Conservation (phyloP, 345 rosid species). For the Ceriops decandra region DNA sequence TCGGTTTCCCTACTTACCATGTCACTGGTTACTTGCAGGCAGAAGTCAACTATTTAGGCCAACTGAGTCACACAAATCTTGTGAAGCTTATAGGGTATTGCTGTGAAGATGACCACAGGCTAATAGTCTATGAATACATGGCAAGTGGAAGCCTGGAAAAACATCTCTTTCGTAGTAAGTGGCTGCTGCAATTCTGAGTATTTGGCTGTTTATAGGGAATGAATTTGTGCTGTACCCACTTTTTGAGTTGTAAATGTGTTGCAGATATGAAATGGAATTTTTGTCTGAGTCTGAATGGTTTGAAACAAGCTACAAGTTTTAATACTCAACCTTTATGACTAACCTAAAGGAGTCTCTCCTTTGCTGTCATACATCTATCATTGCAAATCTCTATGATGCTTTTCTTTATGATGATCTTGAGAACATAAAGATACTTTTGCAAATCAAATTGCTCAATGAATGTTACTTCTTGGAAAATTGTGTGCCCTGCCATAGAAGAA, state of each 20-base stretch:
- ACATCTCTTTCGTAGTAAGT: conserved; percentile 95
- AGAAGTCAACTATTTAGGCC: conserved; percentile 92
- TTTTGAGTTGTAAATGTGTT: neutral
- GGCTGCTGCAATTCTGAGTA: neutral
- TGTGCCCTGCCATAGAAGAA: neutral
- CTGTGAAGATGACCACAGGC: conserved; percentile 92
- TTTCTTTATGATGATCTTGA: too few species aligned
- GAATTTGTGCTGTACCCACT: neutral
- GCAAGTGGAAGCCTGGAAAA: conserved; percentile 89
- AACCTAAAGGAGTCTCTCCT: too few species aligned
- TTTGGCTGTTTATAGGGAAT: neutral
- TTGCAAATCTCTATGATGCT: too few species aligned
- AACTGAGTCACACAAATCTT: conserved; percentile 83
- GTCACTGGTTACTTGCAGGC: conserved; percentile 48
- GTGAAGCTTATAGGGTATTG: conserved; percentile 98
- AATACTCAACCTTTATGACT: too few species aligned
- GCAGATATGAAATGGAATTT: too few species aligned
- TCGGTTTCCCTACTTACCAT: neutral
- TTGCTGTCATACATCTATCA: too few species aligned
- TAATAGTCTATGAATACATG: conserved; percentile 92
- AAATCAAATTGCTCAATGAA: too few species aligned
- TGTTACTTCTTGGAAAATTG: neutral
- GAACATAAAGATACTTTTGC: too few species aligned
- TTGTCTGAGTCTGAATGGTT: too few species aligned
- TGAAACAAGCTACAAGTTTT: too few species aligned